Conservation (phyloP, 352 stramenopile species). For the Pythium coloratum region DNA sequence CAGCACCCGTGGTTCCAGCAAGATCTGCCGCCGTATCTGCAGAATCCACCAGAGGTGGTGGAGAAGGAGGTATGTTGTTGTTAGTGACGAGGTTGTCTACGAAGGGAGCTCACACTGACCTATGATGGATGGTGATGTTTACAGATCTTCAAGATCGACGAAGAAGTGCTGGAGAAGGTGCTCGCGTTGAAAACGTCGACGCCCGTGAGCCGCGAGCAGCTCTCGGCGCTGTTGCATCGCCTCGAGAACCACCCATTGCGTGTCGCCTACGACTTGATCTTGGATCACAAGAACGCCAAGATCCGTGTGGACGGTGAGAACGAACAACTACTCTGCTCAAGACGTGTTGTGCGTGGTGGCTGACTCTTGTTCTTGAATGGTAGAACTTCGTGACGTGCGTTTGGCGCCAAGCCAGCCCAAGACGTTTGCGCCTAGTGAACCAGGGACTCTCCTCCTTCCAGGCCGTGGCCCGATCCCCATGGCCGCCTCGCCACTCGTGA, state of each 20-base stretch:
- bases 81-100: too few relatives aligned
- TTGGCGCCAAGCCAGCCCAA: not conserved
- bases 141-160: constrained; percentile 80
- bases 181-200: constrained; percentile 51
- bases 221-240: constrained; percentile 56
- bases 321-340: not conserved
- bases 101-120: not conserved
- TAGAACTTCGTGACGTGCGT: not conserved
- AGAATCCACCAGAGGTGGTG: constrained; percentile 95
- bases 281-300: constrained; percentile 97
- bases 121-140: not conserved
- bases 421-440: not conserved
- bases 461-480: not conserved
- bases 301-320: constrained; percentile 85
- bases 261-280: constrained; percentile 96
- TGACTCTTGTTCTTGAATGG: not conserved
- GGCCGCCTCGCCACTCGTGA: not conserved
- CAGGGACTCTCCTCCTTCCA: not conserved
- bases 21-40: constrained; percentile 97
- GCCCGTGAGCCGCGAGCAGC: constrained; percentile 54
- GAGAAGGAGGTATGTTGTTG: constrained; percentile 89
- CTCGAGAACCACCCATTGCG: constrained; percentile 71
- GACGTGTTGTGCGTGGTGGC: not conserved
- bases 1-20: constrained; percentile 98
- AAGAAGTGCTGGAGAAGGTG: constrained; percentile 67